Conservation (phyloP, 306 rosid genomes). For the Heteromeles arbutifolia region DNA sequence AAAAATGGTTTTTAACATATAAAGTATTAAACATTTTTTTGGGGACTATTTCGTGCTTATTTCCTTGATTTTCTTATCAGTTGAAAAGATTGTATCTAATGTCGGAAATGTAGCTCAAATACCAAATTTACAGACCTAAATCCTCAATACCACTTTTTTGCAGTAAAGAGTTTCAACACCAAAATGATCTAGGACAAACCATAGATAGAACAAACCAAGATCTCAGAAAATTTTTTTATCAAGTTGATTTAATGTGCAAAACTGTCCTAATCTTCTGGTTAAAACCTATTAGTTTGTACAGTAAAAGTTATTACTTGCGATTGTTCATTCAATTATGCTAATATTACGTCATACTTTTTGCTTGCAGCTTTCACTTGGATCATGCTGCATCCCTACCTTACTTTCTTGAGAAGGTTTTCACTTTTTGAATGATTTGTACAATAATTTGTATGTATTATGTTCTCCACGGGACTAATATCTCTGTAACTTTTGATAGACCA, state of each 20-base stretch:
- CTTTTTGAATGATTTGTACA: not conserved
- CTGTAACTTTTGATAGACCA: constrained; percentile 39
- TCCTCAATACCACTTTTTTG: not conserved
- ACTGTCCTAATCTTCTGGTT: not conserved
- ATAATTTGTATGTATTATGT: not conserved
- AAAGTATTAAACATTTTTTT: too few relatives aligned
- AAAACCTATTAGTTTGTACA: not conserved
- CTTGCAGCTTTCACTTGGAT: constrained; percentile 79
- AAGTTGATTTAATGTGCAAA: not conserved
- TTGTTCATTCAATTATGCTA: not conserved
- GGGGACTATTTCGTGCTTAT: not conserved
- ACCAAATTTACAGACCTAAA: not conserved
- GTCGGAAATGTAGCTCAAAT: not conserved
- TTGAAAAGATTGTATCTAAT: not conserved
- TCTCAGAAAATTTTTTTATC: not conserved
- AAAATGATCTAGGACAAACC: not conserved
- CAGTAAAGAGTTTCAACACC: not conserved
- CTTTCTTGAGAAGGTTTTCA: constrained; percentile 68
- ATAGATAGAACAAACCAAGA: not conserved
- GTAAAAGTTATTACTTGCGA: not conserved
- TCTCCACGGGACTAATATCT: constrained; percentile 5
- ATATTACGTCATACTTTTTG: not conserved
- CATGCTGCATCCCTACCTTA: constrained; percentile 96
- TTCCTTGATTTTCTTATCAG: not conserved
- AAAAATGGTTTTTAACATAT: not conserved